A percentile compares a stretch with the other conserved stretches of the same genome.
phyloP scores from a whole-genome alignment of 192 early-diverging fungal genomes.

The Pilobolus umbonatus region DNA sequence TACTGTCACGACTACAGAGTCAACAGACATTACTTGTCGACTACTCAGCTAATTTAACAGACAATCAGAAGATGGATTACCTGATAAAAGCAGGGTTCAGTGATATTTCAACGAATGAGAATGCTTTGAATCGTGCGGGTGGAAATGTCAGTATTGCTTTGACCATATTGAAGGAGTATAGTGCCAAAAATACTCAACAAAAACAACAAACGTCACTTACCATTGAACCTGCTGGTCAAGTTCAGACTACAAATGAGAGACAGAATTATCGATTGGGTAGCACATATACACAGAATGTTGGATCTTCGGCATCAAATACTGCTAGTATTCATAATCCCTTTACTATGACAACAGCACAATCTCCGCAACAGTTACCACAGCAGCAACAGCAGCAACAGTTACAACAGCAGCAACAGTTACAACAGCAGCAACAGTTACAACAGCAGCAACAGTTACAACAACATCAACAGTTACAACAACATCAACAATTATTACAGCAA shows the following conservation, averaged over 20 bases:
- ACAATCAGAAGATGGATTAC: slow-evolving; percentile 55
- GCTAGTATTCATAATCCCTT: slow-evolving; percentile 7
- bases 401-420: slow-evolving; percentile 24
- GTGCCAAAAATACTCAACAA: slow-evolving; percentile 15
- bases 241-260: slow-evolving; percentile 2
- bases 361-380: slow-evolving; percentile 17
- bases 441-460: slow-evolving; percentile 37
- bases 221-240: slow-evolving; percentile 19
- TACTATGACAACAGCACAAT: background rate
- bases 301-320: background rate
- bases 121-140: slow-evolving; percentile 62
- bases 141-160: slow-evolving; percentile 76
- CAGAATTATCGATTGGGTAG: slow-evolving; percentile 9
- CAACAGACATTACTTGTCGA: background rate
- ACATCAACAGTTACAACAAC: slow-evolving; percentile 20
- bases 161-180: slow-evolving; percentile 48
- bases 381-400: slow-evolving; percentile 26
- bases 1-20: slow-evolving; percentile 49
- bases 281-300: background rate
- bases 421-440: slow-evolving; percentile 25
- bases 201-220: slow-evolving; percentile 24
- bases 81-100: slow-evolving; percentile 73
- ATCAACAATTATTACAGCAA: slow-evolving; percentile 24
- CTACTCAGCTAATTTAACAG: slow-evolving; percentile 12
- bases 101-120: slow-evolving; percentile 58